A percentile compares a stretch with the other conserved stretches of the same genome.
These are phyloP conservation scores for Eucalyptus lansdowneana DNA, from an alignment of 345 rosid species.

Conservation along the genomic window DNA sequence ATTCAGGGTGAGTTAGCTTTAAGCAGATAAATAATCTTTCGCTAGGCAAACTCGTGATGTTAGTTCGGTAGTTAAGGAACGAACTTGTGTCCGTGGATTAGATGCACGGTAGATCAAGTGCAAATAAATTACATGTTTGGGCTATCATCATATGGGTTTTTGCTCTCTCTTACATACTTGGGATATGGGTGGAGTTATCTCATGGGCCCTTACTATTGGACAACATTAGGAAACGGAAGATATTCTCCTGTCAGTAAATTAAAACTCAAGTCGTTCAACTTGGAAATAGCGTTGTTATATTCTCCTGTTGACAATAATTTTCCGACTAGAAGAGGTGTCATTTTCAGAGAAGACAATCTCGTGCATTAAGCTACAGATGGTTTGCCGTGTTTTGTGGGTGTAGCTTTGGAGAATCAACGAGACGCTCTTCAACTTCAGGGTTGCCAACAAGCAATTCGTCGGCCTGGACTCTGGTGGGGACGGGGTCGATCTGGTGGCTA, in stretches of 20 bases:
- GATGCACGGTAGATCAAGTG: background rate
- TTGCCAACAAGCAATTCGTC: slow-evolving; percentile 28
- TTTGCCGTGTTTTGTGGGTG: background rate
- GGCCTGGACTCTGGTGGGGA: slow-evolving; percentile 18
- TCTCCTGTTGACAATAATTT: too few species aligned
- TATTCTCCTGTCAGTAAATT: background rate
- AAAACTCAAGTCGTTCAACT: background rate
- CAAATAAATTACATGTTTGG: background rate
- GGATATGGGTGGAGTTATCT: background rate
- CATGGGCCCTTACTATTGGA: background rate
- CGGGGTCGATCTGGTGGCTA: slow-evolving; percentile 16
- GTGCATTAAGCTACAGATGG: too few species aligned
- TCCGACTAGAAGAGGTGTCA: too few species aligned
- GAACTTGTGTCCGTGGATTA: background rate
- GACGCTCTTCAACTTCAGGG: slow-evolving; percentile 28
- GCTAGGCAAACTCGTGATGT: background rate
- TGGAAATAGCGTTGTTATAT: too few species aligned
- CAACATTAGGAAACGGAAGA: background rate
- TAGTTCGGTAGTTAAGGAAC: background rate
- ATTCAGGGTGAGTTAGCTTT: slow-evolving; percentile 18
- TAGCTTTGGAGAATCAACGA: slow-evolving; percentile 50
- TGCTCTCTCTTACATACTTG: background rate
- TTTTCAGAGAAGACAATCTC: too few species aligned
- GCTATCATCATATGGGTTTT: too few species aligned
- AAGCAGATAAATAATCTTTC: background rate